A percentile compares a stretch with the other conserved stretches of the same genome.
These are phyloP conservation scores for Blastomyces parvus DNA, from an alignment of 2,329 filamentous ascomycete genomes.

Conservation along the genomic window DNA sequence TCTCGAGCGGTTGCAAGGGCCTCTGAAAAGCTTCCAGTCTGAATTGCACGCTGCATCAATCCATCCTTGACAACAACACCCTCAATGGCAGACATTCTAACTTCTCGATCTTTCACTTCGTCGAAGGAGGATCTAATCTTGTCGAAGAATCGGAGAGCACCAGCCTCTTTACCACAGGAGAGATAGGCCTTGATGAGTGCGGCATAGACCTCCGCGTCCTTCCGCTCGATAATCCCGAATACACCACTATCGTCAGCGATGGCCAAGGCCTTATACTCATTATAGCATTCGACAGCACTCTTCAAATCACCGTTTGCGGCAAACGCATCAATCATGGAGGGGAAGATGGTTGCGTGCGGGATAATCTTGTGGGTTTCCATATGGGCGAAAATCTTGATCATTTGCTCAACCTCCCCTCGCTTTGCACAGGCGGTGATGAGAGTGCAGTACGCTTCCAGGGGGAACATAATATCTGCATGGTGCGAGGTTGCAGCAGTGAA, in stretches of 20 bases:
- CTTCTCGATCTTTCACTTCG: slow-evolving; percentile 43
- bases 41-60: slow-evolving; percentile 68
- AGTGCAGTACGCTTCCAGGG: slow-evolving; percentile 72
- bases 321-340: slow-evolving; percentile 91
- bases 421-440: slow-evolving; percentile 82
- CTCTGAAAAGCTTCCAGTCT: slow-evolving; percentile 59
- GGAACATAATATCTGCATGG: slow-evolving; percentile 54
- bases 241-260: slow-evolving; percentile 70
- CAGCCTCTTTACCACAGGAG: slow-evolving; percentile 66
- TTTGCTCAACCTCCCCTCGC: slow-evolving; percentile 70
- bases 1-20: slow-evolving; percentile 63
- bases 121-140: slow-evolving; percentile 57
- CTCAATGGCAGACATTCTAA: slow-evolving; percentile 54
- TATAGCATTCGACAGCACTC: slow-evolving; percentile 89
- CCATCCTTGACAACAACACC: slow-evolving; percentile 63
- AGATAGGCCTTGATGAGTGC: slow-evolving; percentile 87
- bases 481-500: slow-evolving; percentile 66
- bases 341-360: slow-evolving; percentile 74
- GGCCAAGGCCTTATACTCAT: slow-evolving; percentile 85
- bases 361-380: slow-evolving; percentile 71
- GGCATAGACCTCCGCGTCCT: slow-evolving; percentile 79
- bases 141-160: slow-evolving; percentile 74
- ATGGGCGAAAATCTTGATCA: slow-evolving; percentile 83
- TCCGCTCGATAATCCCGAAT: slow-evolving; percentile 57
- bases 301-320: slow-evolving; percentile 68